phyloP scores from a whole-genome alignment of 2,329 filamentous ascomycete genomes.

The Fusarium nygamai region DNA sequence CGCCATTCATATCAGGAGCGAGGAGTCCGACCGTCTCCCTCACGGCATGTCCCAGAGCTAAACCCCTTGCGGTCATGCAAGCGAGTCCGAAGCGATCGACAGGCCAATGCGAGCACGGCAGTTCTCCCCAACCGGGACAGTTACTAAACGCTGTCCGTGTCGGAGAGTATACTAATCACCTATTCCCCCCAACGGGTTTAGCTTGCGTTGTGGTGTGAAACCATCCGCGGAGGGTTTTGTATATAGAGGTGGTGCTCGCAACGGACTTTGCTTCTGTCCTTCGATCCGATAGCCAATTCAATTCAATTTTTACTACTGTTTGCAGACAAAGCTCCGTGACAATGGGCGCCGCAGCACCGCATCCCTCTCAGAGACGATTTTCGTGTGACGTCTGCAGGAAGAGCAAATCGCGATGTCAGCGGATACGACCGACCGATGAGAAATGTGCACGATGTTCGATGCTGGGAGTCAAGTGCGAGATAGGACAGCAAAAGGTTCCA shows the following conservation, averaged over 20 bases:
- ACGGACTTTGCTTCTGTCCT: neutral
- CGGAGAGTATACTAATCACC: neutral
- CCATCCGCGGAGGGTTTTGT: neutral
- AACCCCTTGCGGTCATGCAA: neutral
- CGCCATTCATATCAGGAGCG: neutral
- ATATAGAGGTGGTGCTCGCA: neutral
- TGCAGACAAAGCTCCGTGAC: neutral
- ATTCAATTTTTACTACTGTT: neutral
- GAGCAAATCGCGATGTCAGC: neutral
- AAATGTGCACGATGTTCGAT: neutral
- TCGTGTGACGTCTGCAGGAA: neutral
- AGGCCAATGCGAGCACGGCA: neutral
- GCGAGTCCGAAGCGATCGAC: neutral
- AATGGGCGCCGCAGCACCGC: neutral
- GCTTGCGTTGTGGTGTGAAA: accelerated
- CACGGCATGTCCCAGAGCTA: neutral
- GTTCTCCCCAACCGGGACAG: neutral
- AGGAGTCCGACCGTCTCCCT: neutral
- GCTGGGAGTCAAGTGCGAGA: neutral
- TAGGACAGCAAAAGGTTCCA: neutral
- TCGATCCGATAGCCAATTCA: neutral
- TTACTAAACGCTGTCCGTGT: neutral
- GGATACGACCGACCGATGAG: neutral
- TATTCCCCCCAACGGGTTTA: accelerated
- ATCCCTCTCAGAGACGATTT: neutral